Percentiles rank a stretch among this genome's conserved stretches.
phyloP scores from a whole-genome alignment of 2,329 filamentous ascomycete genomes.

The Botrytis deweyae region DNA sequence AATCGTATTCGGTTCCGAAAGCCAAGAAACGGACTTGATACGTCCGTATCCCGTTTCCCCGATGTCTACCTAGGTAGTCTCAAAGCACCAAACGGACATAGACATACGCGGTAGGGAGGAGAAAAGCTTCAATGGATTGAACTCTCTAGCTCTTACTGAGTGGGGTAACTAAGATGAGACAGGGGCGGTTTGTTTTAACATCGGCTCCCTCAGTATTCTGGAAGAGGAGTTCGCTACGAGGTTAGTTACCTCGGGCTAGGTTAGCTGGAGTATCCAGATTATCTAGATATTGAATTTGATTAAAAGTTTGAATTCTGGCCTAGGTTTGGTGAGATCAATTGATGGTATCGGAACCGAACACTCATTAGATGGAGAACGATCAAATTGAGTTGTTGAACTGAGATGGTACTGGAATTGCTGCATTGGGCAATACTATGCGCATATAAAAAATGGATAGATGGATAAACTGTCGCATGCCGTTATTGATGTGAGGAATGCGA shows the following conservation, averaged over 20 bases:
- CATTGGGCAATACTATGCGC: background rate
- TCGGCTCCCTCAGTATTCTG: background rate
- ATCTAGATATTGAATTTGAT: background rate
- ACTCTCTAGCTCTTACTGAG: background rate
- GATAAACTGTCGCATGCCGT: background rate
- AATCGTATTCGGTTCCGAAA: constrained; percentile 1
- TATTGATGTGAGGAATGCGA: background rate
- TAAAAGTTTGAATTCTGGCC: background rate
- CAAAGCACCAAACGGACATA: background rate
- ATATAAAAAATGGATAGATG: background rate
- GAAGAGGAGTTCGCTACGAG: constrained; percentile 10
- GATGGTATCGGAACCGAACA: background rate
- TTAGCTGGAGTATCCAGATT: background rate
- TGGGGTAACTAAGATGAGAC: background rate
- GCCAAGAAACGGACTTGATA: background rate
- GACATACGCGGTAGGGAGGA: background rate
- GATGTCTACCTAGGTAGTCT: background rate
- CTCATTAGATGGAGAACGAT: background rate
- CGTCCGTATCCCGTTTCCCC: background rate
- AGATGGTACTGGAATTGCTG: background rate
- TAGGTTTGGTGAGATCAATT: background rate
- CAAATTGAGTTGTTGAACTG: background rate
- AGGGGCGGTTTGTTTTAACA: background rate
- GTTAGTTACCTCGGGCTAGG: too few relatives aligned
- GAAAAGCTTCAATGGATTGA: background rate